Conservation (phyloP, 176 grass and related monocot species). For the Cenchrus americanus region DNA sequence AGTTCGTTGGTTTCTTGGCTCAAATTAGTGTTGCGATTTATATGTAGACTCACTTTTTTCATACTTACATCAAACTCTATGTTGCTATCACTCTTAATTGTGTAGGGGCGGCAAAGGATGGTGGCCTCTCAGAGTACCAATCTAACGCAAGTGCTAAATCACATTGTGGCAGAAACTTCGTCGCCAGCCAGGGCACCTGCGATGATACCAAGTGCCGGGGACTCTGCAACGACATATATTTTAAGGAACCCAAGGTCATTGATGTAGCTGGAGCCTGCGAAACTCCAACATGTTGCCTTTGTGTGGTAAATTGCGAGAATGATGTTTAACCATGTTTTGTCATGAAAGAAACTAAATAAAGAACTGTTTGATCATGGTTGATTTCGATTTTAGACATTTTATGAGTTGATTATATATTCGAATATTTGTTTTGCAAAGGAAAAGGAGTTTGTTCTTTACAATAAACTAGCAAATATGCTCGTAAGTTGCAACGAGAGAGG, state of each 20-base stretch:
- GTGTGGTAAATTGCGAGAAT: conserved; percentile 1
- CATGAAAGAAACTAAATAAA: not conserved
- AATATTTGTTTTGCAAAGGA: not conserved
- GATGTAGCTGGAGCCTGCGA: not conserved
- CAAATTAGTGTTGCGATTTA: not conserved
- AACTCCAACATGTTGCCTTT: not conserved
- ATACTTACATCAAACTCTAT: not conserved
- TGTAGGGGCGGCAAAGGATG: not conserved
- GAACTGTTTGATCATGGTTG: too few relatives aligned
- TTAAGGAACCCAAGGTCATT: not conserved
- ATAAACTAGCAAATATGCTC: too few relatives aligned
- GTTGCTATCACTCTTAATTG: not conserved
- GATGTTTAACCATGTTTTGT: not conserved
- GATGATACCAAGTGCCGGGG: not conserved
- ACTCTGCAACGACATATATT: not conserved
- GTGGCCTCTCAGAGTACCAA: too few relatives aligned
- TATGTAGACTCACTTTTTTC: not conserved
- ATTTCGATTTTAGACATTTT: not conserved
- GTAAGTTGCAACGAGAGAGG: too few relatives aligned
- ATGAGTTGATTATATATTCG: not conserved
- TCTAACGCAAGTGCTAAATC: not conserved
- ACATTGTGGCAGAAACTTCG: not conserved
- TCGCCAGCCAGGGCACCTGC: not conserved
- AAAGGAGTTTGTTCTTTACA: too few relatives aligned
- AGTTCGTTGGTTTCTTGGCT: not conserved